Base-by-base conservation (phyloP, 768 basidiomycete genomes). In the Phlebiopsis gigantea region DNA sequence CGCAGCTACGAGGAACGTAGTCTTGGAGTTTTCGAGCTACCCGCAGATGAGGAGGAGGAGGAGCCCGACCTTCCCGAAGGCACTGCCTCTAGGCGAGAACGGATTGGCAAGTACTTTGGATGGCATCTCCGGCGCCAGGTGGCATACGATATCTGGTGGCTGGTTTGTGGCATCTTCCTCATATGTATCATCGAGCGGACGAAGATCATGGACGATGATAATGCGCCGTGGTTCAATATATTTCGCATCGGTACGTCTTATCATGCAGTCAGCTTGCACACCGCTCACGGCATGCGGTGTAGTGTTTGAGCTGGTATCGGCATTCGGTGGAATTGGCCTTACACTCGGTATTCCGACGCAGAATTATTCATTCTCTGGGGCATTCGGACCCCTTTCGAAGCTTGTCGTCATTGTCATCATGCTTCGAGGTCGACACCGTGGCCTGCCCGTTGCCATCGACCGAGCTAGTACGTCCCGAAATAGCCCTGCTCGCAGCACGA, bases 71-170 rank as follows among this genome's bases (percentile, higher is more conserved):
- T 75, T 5, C 63, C 77, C 2, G 71, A 71, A 8, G 67, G 71
- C 30, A 62, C 73, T 5, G 65, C 67, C 14, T 39, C 34, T 17
- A 65, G 73, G 0, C 70, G 71, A 10, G 78, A 81, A 61, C 72
- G 79, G 5, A 70, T 80, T 22, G 34, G 77, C 47, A 67, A 62
- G 44, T 72, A 75, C 58, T 57, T 75, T 42, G 71, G 76, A 2
- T 84, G 82, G 81, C 87, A 88, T 73, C 62, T 85, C 17, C 76
- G 83, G 2, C 73, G 80, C 41, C 90, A 93, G 65, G 72, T 91
- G 56, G 73, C 72, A 58, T 80, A 77, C 76, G 88, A 90, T 66
- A 84, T 90, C 50, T 90, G 89, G 89, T 90, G 87, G 88, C 77
- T 92, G 7, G 84, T 82, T 0, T 82, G 83, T 69, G 87, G 79